Evolutionary conservation across 345 rosid genomes (phyloP), one percentile per base, ranked within the genome.

Genomic region (Moricandia arvensis): DNA sequence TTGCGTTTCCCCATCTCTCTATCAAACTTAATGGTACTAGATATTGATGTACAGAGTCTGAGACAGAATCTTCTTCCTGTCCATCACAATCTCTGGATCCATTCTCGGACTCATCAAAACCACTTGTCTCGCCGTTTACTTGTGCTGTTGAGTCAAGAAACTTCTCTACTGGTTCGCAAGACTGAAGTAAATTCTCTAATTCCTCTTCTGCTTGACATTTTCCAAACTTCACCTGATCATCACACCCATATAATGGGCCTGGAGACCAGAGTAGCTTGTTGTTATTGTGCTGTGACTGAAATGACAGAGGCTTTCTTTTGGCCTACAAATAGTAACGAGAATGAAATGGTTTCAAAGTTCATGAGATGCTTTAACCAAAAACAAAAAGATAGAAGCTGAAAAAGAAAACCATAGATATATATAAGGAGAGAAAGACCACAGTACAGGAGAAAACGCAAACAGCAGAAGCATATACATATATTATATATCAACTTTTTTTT

Each of bases 1-100:
- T 94, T 15, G 93, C 97, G 82, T 86, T 83, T 82, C 96, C 95
- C 98, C 97, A 94, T 78, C 97, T 89, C 76, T 90, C 98, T 45
- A 90, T 86, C 82, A 91, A 83, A 82, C 79, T 87, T 31, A 59
- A 53, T 0, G 97, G 98, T 68, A 93, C 98, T 30, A 79, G 49
- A 75, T 88, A 91, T 55, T 83, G 90, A 60, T 82, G 83, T n/a
- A 69, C 29, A 65, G 75, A 71, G 17, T 59, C 60, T 53, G 68
- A 55, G 61, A 66, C 60, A 37, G 57, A 26, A 68, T 35, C 73
- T 43, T 72, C 80, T 86, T 51, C 81, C 68, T 77, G 85, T 55
- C 59, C 69, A 51, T n/a, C 37, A 59, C 81, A 26, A 73, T 73
- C 82, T 63, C 66, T 85, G 71, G 45, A 35, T 45, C 8, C 57